Evolutionary conservation across 1,284 basidiomycete genomes (phyloP).

Genomic region (Malassezia furfur): DNA sequence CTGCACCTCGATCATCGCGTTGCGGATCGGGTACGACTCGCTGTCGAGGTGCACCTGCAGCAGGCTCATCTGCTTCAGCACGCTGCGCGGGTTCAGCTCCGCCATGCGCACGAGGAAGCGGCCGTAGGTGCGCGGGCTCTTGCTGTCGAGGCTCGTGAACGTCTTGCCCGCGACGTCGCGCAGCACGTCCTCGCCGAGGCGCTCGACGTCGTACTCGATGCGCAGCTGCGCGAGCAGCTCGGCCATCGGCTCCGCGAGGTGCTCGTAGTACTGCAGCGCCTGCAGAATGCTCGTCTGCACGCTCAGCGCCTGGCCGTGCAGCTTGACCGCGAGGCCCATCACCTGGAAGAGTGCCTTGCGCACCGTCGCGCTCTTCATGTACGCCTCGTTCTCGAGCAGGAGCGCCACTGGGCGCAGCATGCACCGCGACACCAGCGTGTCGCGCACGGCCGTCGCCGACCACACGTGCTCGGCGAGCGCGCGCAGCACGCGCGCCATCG

Average conservation of each 20-base stretch:
- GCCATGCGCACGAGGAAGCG: slow-evolving; percentile 73
- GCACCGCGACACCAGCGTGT: slow-evolving; percentile 42
- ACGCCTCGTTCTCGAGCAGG: slow-evolving; percentile 72
- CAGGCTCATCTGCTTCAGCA: slow-evolving; percentile 80
- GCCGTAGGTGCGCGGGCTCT: slow-evolving; percentile 76
- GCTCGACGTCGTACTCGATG: slow-evolving; percentile 77
- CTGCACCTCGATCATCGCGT: slow-evolving; percentile 45
- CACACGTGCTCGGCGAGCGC: slow-evolving; percentile 35
- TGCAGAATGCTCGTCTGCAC: slow-evolving; percentile 80
- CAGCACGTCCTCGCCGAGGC: slow-evolving; percentile 80
- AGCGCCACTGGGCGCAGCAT: slow-evolving; percentile 63
- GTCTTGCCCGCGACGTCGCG: slow-evolving; percentile 68
- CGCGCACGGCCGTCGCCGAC: slow-evolving; percentile 32
- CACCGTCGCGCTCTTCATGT: slow-evolving; percentile 71
- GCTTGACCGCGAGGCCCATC: slow-evolving; percentile 82
- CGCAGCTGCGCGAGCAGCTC: slow-evolving; percentile 72
- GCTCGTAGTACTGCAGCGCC: slow-evolving; percentile 83
- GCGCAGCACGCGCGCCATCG: slow-evolving; percentile 32
- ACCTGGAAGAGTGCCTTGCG: slow-evolving; percentile 71
- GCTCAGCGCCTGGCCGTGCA: slow-evolving; percentile 65
- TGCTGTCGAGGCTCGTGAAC: slow-evolving; percentile 73
- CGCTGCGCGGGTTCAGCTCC: slow-evolving; percentile 71
- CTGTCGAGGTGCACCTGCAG: slow-evolving; percentile 78
- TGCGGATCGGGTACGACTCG: slow-evolving; percentile 94
- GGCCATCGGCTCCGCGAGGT: slow-evolving; percentile 85